Percentiles rank a stretch among this genome's conserved stretches.
Conservation (phyloP, 768 basidiomycete species). For the Omphalotus guepiniiformis region DNA sequence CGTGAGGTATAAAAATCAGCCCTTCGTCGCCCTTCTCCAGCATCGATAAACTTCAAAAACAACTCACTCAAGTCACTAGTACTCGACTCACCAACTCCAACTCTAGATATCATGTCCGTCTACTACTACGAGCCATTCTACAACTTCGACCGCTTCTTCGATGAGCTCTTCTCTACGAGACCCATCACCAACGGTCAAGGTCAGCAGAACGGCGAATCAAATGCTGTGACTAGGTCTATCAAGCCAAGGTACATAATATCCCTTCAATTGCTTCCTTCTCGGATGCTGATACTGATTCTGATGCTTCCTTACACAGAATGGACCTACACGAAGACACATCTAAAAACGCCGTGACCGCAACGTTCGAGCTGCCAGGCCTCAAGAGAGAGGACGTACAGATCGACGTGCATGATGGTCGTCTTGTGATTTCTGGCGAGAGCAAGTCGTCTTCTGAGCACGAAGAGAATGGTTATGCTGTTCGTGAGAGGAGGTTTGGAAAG, state of each 20-base stretch:
- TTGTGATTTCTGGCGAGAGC: constrained; percentile 51
- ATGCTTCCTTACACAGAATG: too few relatives aligned
- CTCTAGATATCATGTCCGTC: constrained; percentile 23
- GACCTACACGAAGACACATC: constrained; percentile 21
- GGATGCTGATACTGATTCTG: too few relatives aligned
- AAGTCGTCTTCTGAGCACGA: constrained; percentile 33
- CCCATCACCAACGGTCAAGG: too few relatives aligned
- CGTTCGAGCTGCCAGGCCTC: constrained; percentile 59
- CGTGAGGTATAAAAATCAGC: too few relatives aligned
- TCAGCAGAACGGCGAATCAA: constrained; percentile 2
- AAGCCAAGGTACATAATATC: constrained; percentile 34
- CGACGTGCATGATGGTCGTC: constrained; percentile 46
- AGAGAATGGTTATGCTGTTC: constrained; percentile 37
- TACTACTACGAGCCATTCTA: constrained; percentile 41
- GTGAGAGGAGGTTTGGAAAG: constrained; percentile 48
- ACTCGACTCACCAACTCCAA: too few relatives aligned
- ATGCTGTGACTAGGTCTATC: constrained; percentile 9
- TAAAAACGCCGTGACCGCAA: constrained; percentile 47
- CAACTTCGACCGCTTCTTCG: constrained; percentile 43
- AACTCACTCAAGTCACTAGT: too few relatives aligned
- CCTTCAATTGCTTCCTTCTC: too few relatives aligned
- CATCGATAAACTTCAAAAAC: too few relatives aligned
- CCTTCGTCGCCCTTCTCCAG: too few relatives aligned
- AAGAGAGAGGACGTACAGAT: constrained; percentile 51
- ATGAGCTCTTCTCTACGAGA: constrained; percentile 27